Conservation (phyloP, 345 rosid species). For the Raphanus sativus region DNA sequence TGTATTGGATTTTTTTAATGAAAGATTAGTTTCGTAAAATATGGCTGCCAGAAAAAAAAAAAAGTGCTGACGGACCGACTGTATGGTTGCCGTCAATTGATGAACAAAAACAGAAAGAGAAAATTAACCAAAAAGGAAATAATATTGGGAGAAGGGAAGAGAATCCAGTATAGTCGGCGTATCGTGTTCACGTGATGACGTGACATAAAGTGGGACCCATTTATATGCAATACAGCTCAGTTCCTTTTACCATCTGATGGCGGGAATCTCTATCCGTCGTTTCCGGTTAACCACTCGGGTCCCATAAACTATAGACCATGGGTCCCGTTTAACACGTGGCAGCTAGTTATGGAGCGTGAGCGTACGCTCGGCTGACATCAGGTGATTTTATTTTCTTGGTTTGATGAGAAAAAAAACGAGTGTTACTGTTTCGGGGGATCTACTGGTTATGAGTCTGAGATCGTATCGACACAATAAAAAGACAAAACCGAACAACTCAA, state of each 20-base stretch:
- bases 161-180: conserved; percentile 35
- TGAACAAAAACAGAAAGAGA: conserved; percentile 23
- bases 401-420: not conserved
- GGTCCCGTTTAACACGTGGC: conserved; percentile 27
- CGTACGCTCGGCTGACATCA: conserved; percentile 21
- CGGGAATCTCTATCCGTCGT: conserved; percentile 30
- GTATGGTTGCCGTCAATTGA: conserved; percentile 29
- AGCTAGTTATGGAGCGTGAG: conserved; percentile 6
- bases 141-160: not conserved
- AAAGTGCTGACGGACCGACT: conserved; percentile 20
- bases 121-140: conserved; percentile 38
- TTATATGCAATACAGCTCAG: conserved; percentile 29
- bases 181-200: conserved; percentile 39
- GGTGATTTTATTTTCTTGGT: not conserved
- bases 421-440: conserved; percentile 22
- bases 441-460: not conserved
- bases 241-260: conserved; percentile 4
- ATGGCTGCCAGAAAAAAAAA: conserved; percentile 19
- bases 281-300: conserved; percentile 18
- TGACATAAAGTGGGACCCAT: conserved; percentile 27
- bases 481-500: conserved; percentile 1
- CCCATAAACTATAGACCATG: not conserved
- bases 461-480: conserved; percentile 3
- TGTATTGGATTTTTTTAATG: not conserved
- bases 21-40: not conserved